Evolutionary conservation across 345 rosid species (phyloP).

Genomic region (Eutrema yunnanense): DNA sequence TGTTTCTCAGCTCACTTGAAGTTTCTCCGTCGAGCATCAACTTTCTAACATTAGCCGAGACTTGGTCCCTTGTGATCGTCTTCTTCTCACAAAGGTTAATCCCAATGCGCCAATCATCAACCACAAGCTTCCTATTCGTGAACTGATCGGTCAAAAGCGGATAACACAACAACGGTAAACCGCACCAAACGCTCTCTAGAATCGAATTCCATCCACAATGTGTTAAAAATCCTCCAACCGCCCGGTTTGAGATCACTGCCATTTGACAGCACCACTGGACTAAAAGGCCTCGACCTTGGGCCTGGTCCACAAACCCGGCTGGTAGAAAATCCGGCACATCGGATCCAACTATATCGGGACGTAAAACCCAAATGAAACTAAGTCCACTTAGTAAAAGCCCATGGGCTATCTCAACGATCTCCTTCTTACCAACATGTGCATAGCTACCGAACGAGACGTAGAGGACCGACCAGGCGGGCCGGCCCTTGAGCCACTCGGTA

Average conservation of each 20-base stretch:
- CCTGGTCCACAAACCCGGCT: slow-evolving; percentile 31
- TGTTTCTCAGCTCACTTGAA: slow-evolving; percentile 29
- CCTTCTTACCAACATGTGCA: slow-evolving; percentile 39
- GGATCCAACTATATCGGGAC: slow-evolving; percentile 58
- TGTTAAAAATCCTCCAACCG: slow-evolving; percentile 60
- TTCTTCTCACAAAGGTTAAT: slow-evolving; percentile 39
- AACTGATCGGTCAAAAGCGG: slow-evolving; percentile 68
- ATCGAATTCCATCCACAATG: slow-evolving; percentile 80
- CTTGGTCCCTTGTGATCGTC: slow-evolving; percentile 32
- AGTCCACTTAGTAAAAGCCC: slow-evolving; percentile 44
- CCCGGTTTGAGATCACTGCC: slow-evolving; percentile 39
- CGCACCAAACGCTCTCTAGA: slow-evolving; percentile 52
- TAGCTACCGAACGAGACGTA: slow-evolving; percentile 58
- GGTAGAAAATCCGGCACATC: slow-evolving; percentile 42
- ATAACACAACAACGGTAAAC: slow-evolving; percentile 49
- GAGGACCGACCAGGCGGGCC: slow-evolving; percentile 39
- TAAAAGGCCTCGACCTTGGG: slow-evolving; percentile 39
- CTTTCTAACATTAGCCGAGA: slow-evolving; percentile 25
- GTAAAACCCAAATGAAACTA: slow-evolving; percentile 50
- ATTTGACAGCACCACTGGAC: slow-evolving; percentile 58
- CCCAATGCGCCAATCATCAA: slow-evolving; percentile 66
- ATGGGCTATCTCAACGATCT: slow-evolving; percentile 41
- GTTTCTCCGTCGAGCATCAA: slow-evolving; percentile 39
- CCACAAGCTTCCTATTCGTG: slow-evolving; percentile 59
- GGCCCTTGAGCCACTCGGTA: slow-evolving; percentile 43